phyloP scores from a whole-genome alignment of 2,329 filamentous ascomycete species.

The Epichloe scottii region DNA sequence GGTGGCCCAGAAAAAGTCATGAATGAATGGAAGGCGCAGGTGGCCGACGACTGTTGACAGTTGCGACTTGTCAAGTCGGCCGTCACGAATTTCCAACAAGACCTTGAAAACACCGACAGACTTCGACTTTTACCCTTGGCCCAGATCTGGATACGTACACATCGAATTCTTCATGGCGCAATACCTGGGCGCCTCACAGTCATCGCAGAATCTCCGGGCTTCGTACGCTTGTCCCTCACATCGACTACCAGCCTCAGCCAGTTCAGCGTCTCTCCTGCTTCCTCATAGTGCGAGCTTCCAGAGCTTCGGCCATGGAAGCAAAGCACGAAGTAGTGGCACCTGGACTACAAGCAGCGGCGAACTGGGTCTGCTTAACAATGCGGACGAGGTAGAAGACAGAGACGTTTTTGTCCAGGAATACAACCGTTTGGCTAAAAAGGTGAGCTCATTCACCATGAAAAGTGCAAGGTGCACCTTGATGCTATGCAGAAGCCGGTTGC shows the following conservation, averaged over 20 bases:
- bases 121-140: background rate
- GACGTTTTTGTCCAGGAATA: slow-evolving; percentile 41
- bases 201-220: slow-evolving; percentile 10
- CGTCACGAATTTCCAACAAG: background rate
- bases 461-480: background rate
- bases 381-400: slow-evolving; percentile 36
- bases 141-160: background rate
- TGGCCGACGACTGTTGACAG: background rate
- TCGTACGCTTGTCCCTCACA: slow-evolving; percentile 6
- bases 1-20: background rate
- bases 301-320: slow-evolving; percentile 11
- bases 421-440: slow-evolving; percentile 47
- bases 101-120: background rate
- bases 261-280: slow-evolving; percentile 14
- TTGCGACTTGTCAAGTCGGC: background rate
- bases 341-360: slow-evolving; percentile 47
- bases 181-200: slow-evolving; percentile 13
- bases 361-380: slow-evolving; percentile 31
- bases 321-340: slow-evolving; percentile 34
- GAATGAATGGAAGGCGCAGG: background rate
- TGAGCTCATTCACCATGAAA: slow-evolving; percentile 12
- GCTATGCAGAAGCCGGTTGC: background rate
- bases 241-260: slow-evolving; percentile 14
- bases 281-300: slow-evolving; percentile 16
- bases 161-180: slow-evolving; percentile 7